Base-by-base conservation (phyloP, 2,329 filamentous ascomycete genomes). In the Didymella pomorum region DNA sequence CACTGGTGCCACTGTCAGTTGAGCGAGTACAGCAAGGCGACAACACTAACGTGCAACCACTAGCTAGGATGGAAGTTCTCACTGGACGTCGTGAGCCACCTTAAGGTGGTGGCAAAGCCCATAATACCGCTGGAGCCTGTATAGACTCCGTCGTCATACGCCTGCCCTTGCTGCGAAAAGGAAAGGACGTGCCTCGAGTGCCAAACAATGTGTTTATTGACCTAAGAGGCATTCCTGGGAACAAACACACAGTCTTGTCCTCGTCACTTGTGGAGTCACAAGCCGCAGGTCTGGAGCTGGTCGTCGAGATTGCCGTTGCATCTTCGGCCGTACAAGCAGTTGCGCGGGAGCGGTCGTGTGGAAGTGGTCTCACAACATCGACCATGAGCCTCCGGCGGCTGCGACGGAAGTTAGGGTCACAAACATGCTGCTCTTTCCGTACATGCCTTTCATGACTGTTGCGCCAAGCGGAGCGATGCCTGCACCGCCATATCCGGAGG, bases 61-160 rank as follows among this genome's bases (percentile, higher is more conserved):
- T 52, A 39, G 49, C 28, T 44, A 12, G 49, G 49, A 2, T 52
- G 39, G 49, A 52, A 26, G 5, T 44, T 52, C 31, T 28, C 49
- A 14, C 16, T 52, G 12, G 20, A 26, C 10, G 4, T 52, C 16
- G 20, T 20, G 9, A 14, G 16, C 11, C 49, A 20, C 16, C 37
- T 52, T 21, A 44, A 44, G 39, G 39, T 52, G 14, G 16, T 44
- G 20, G 39, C 26, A n/a, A 44, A 14, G 28, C 49, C 49, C 1
- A n/a, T 21, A 20, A 35, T 52, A 35, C 49, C 49, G 18, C 39
- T 35, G 21, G 33, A 18, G 16, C 49, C 20, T 5, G 14, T 33
- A 1, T 5, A 25, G 41, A 25, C 16, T 29, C 23, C 28, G 44
- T 52, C 14, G n/a, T n/a, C 8, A 16, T 52, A 18, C 48, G 49